These are phyloP conservation scores for Dictyophora rubrovolvata DNA, from an alignment of 768 basidiomycete species.

Conservation along the genomic window DNA sequence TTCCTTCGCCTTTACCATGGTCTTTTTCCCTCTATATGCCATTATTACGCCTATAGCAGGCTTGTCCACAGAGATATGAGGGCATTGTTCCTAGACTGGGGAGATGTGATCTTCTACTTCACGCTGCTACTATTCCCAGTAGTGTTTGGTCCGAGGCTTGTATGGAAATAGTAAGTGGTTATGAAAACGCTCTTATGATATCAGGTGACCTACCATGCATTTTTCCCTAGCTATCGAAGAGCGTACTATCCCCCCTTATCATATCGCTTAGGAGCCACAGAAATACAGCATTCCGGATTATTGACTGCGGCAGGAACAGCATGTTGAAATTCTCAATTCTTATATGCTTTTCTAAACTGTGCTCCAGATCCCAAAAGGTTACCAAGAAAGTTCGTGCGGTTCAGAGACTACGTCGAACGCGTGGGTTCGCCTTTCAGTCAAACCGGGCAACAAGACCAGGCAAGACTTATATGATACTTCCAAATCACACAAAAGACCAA, in stretches of 20 bases:
- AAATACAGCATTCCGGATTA: constrained; percentile 98
- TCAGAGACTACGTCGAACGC: constrained; percentile 90
- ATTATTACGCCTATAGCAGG: constrained; percentile 75
- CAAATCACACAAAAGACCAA: constrained; percentile 57
- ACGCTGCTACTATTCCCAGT: constrained; percentile 75
- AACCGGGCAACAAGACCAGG: constrained; percentile 78
- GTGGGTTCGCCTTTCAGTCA: constrained; percentile 98
- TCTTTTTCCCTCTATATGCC: constrained; percentile 86
- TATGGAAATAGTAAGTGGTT: constrained; percentile 88
- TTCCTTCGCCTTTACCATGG: constrained; percentile 94
- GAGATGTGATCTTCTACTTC: constrained; percentile 82
- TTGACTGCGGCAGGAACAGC: constrained; percentile 95
- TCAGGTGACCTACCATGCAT: neutral
- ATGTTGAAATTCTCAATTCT: constrained; percentile 22
- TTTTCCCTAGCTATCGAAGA: constrained; percentile 62
- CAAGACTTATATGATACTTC: constrained; percentile 77
- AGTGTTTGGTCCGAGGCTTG: constrained; percentile 79
- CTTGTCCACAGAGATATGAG: constrained; percentile 84
- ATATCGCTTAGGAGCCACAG: constrained; percentile 96
- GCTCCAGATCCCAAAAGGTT: constrained; percentile 84
- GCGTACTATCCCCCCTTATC: constrained; percentile 91
- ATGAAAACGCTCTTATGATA: neutral
- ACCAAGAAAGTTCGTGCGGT: constrained; percentile 99
- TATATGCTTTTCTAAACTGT: constrained; percentile 9
- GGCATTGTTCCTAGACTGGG: constrained; percentile 87